Percentiles rank a stretch among this genome's conserved stretches.
These are phyloP conservation scores for Telfairia occidentalis DNA, from an alignment of 331 rosid genomes.

Conservation along the genomic window DNA sequence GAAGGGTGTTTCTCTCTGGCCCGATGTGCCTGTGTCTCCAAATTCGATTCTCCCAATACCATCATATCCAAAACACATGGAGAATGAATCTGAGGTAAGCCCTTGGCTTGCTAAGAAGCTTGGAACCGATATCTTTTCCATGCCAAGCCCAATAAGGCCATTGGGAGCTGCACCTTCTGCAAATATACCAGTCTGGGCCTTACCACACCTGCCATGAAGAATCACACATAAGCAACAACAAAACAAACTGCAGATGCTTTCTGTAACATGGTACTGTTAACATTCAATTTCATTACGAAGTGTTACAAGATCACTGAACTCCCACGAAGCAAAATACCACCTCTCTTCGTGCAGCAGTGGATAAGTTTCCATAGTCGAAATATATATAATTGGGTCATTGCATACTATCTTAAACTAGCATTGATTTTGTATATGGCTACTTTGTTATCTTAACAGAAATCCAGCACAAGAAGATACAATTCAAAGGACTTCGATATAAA, in stretches of 20 bases:
- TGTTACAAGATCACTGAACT: not conserved
- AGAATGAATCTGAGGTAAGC: constrained; percentile 18
- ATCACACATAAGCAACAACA: not conserved
- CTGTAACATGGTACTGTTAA: not conserved
- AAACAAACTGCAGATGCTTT: not conserved
- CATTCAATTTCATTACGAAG: not conserved
- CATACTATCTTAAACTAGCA: no score
- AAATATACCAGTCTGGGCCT: constrained; percentile 63
- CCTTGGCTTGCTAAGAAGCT: constrained; percentile 51
- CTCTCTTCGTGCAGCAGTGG: no score
- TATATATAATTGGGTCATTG: not conserved
- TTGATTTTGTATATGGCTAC: not conserved
- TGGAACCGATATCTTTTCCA: constrained; percentile 54
- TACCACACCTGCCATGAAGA: constrained; percentile 64
- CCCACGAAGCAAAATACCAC: not conserved
- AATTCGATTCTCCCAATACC: constrained; percentile 47
- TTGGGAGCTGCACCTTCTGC: constrained; percentile 61
- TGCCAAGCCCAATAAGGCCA: constrained; percentile 63
- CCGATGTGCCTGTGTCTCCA: constrained; percentile 37
- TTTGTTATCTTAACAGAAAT: not conserved
- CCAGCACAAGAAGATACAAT: not conserved
- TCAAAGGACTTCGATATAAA: not conserved
- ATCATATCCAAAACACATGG: constrained; percentile 34
- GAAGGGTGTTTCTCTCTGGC: constrained; percentile 18
- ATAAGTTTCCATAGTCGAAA: no score